These are phyloP conservation scores for Chrysanthemum seticuspe DNA, from an alignment of 129 eudicot genomes.

Conservation along the genomic window DNA sequence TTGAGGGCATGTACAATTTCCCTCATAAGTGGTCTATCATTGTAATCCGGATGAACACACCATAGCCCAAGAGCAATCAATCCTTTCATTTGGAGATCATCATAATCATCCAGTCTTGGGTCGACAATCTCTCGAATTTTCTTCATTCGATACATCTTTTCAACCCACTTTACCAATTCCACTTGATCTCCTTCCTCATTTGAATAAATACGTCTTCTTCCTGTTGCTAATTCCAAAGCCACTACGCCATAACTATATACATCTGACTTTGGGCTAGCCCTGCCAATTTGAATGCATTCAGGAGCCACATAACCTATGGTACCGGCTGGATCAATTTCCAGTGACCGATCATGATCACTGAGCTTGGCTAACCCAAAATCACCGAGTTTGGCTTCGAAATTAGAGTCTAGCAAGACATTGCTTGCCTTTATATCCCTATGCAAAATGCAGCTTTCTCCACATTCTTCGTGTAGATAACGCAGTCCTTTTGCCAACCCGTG, in stretches of 20 bases:
- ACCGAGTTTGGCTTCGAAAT: not conserved
- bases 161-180: not conserved
- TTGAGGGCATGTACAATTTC: not conserved
- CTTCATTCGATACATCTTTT: not conserved
- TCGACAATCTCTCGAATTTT: not conserved
- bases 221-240: not conserved
- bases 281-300: not conserved
- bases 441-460: not conserved
- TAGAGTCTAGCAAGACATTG: not conserved
- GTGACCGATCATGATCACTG: not conserved
- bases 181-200: not conserved
- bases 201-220: not conserved
- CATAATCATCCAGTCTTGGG: not conserved
- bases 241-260: not conserved
- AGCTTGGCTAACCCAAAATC: not conserved
- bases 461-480: not conserved
- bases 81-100: not conserved
- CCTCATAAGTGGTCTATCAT: not conserved
- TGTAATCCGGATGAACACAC: not conserved
- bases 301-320: not conserved
- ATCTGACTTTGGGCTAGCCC: not conserved
- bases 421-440: not conserved
- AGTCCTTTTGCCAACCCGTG: not conserved
- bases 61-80: not conserved
- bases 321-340: not conserved